Evolutionary conservation across 768 basidiomycete species (phyloP).

Genomic region (Lyophyllum atratum): DNA sequence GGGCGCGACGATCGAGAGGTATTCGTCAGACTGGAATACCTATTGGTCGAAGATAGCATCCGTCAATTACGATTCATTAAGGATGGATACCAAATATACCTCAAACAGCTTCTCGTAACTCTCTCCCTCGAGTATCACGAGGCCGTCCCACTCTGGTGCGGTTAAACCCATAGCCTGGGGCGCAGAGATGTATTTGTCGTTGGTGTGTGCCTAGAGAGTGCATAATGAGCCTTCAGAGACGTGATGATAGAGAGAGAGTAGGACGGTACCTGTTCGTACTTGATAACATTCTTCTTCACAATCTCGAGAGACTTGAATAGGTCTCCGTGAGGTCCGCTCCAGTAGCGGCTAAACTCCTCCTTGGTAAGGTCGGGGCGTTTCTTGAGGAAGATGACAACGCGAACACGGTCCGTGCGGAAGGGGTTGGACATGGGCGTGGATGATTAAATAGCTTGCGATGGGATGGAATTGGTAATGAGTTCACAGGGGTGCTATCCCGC

Average conservation of each 20-base stretch:
- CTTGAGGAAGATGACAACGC: constrained; percentile 27
- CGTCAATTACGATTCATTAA: too few relatives aligned
- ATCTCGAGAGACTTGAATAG: constrained; percentile 31
- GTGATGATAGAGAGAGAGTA: too few relatives aligned
- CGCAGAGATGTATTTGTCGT: constrained; percentile 4
- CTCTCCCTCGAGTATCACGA: constrained; percentile 32
- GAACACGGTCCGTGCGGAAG: constrained; percentile 29
- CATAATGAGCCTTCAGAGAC: not conserved
- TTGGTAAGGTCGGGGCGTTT: constrained; percentile 25
- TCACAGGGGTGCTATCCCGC: too few relatives aligned
- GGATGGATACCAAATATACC: not conserved
- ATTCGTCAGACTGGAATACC: constrained; percentile 16
- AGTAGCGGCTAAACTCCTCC: constrained; percentile 32
- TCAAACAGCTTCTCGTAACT: constrained; percentile 30
- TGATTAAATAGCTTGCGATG: not conserved
- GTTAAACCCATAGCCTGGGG: constrained; percentile 17
- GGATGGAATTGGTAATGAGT: too few relatives aligned
- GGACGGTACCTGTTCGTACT: constrained; percentile 34
- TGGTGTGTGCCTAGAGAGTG: constrained; percentile 21
- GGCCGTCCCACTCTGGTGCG: constrained; percentile 27
- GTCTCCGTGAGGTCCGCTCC: constrained; percentile 28
- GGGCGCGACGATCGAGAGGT: not conserved
- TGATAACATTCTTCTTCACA: constrained; percentile 32
- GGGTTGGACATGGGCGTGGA: not conserved
- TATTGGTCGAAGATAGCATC: not conserved